Percentiles rank a stretch among this genome's conserved stretches.
Conservation (phyloP, 1,139 yeast genomes). For the Yamadazyma triangularis region DNA sequence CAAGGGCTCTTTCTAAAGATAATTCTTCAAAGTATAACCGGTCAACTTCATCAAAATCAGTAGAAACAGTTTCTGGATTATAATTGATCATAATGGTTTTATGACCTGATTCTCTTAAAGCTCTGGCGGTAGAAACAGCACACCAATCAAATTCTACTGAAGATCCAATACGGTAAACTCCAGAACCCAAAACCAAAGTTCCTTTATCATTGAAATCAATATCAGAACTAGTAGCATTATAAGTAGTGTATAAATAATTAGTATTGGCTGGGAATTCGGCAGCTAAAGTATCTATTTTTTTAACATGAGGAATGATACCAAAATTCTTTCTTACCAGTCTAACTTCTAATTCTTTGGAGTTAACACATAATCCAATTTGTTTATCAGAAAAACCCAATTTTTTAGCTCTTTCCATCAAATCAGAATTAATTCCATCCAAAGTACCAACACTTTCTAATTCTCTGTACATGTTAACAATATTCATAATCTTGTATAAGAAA, state of each 20-base stretch:
- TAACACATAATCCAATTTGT: slow-evolving; percentile 79
- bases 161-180: slow-evolving; percentile 97
- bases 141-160: slow-evolving; percentile 99
- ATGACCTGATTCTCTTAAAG: slow-evolving; percentile 80
- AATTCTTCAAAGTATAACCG: slow-evolving; percentile 94
- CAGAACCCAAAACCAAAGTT: slow-evolving; percentile 93
- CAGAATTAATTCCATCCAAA: slow-evolving; percentile 56
- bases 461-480: slow-evolving; percentile 83
- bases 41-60: slow-evolving; percentile 98
- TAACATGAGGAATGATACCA: slow-evolving; percentile 88
- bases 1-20: slow-evolving; percentile 93
- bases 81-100: slow-evolving; percentile 95
- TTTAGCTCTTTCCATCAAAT: slow-evolving; percentile 74
- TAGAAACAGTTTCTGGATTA: slow-evolving; percentile 97
- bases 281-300: slow-evolving; percentile 94
- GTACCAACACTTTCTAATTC: slow-evolving; percentile 66
- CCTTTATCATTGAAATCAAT: slow-evolving; percentile 85
- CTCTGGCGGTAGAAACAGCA: slow-evolving; percentile 95
- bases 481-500: slow-evolving; percentile 90
- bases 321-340: slow-evolving; percentile 72
- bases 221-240: slow-evolving; percentile 86
- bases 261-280: slow-evolving; percentile 99
- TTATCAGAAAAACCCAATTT: slow-evolving; percentile 93
- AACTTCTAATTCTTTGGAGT: slow-evolving; percentile 68
- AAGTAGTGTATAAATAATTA: slow-evolving; percentile 92